Conservation (phyloP, 805 yeast species). For the Myxozyma geophila region DNA sequence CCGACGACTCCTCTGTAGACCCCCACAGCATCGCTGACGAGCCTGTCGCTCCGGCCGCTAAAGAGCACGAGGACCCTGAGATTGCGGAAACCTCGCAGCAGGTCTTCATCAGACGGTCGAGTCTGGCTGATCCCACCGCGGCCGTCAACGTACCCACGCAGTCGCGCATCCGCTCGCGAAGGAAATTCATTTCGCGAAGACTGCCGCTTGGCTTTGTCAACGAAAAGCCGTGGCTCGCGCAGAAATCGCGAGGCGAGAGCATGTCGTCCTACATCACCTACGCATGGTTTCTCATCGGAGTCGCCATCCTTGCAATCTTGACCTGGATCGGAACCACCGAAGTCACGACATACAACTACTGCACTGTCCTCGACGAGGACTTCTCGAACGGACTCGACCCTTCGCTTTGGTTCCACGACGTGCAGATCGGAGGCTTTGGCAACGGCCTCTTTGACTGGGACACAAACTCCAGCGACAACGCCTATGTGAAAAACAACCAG, state of each 20-base stretch:
- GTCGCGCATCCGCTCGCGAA: slow-evolving; percentile 17
- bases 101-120: neutral
- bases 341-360: slow-evolving; percentile 20
- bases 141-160: neutral
- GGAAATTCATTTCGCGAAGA: slow-evolving; percentile 27
- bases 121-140: neutral
- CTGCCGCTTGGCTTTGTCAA: slow-evolving; percentile 25
- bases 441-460: slow-evolving; percentile 33
- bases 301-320: slow-evolving; percentile 21
- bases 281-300: slow-evolving; percentile 15
- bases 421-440: slow-evolving; percentile 33
- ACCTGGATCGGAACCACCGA: slow-evolving; percentile 30
- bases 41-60: neutral
- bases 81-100: neutral
- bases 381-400: slow-evolving; percentile 11
- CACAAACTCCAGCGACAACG: slow-evolving; percentile 16
- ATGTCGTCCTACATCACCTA: slow-evolving; percentile 9
- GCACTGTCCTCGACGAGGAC: slow-evolving; percentile 23
- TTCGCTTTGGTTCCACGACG: slow-evolving; percentile 20
- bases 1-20: neutral
- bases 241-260: slow-evolving; percentile 19
- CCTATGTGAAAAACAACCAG: slow-evolving; percentile 25
- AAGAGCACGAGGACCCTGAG: neutral
- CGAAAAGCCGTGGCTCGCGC: slow-evolving; percentile 33
- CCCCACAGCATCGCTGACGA: neutral